Percentiles rank a stretch among this genome's conserved stretches.
Conservation (phyloP, 75 land plant species). For the Selaginella moellendorffii region DNA sequence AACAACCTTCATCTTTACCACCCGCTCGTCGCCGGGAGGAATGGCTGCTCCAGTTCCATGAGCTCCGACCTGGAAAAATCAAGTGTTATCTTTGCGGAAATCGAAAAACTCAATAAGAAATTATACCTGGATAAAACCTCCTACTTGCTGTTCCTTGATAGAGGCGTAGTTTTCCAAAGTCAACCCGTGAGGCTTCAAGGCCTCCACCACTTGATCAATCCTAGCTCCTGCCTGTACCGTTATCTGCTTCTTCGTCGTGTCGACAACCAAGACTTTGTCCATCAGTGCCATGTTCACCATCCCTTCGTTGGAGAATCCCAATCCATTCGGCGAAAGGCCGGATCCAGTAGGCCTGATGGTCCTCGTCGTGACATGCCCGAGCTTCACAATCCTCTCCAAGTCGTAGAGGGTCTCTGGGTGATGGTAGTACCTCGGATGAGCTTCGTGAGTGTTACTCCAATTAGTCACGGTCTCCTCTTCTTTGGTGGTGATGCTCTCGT, state of each 20-base stretch:
- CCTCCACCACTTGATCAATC: constrained; percentile 83
- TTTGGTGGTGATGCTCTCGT: not conserved
- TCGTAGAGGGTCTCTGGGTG: constrained; percentile 72
- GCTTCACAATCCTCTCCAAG: constrained; percentile 46
- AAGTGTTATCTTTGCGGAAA: not conserved
- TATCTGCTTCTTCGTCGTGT: constrained; percentile 48
- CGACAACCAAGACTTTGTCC: constrained; percentile 84
- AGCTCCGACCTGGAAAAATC: constrained; percentile 76
- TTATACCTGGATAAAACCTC: constrained; percentile 81
- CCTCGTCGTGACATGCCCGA: constrained; percentile 36
- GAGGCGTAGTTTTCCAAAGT: constrained; percentile 96
- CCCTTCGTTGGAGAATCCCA: constrained; percentile 62
- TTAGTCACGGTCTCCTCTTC: constrained; percentile 58
- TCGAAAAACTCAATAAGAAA: no score
- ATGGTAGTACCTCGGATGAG: constrained; percentile 43
- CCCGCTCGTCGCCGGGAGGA: constrained; percentile 96
- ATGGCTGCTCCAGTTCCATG: constrained; percentile 96
- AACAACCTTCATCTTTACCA: constrained; percentile 78
- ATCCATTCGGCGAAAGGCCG: constrained; percentile 94
- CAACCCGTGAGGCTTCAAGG: constrained; percentile 58
- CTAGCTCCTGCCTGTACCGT: constrained; percentile 81
- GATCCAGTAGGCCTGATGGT: constrained; percentile 87
- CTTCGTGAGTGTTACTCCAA: constrained; percentile 99
- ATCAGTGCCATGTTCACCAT: constrained; percentile 91
- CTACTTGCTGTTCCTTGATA: constrained; percentile 92